Evolutionary conservation across 306 rosid genomes (phyloP), one percentile per base, ranked within the genome.

Genomic region (Medicago arabica): DNA sequence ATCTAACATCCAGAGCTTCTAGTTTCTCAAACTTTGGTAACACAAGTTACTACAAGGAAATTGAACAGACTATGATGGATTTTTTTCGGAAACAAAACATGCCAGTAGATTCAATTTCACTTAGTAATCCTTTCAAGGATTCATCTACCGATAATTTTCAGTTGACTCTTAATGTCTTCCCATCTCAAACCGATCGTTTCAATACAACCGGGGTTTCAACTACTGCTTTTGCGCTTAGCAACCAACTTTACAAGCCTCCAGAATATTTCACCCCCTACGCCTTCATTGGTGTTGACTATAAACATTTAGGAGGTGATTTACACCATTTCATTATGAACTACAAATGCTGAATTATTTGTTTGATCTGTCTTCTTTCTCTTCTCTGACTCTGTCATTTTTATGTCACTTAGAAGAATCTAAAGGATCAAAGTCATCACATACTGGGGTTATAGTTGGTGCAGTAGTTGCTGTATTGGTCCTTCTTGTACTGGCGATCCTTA

Each of bases 21-120:
- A 63, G 89, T 50, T 68, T 91, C 81, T 85, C 93, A 31, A 76
- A 67, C 75, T 80, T 75, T 69, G 61, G 36, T 7, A 49, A 77
- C 67, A 9, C 62, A 4, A 80, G 70, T 72, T 71, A 62, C 71
- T 93, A 78, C 73, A 40, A 5, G 68, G 47, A 11, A 4, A 83
- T 93, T 46, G 84, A 92, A 76, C 64, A 10, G 16, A 0, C 9
- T 4, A 81, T 92, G 61, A 2, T 49, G 63, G 0, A 7, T 1
- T 41, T 76, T 71, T 83, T 83, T 47, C 18, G 9, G 64, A 16
- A 36, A 11, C 62, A 54, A 49, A 38, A 67, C 4, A 54, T 84
- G 71, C 67, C 83, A 1, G 89, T 85, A 80, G 94, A 86, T 85
- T 89, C 93, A 18, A 85, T 89, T 74, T 72, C 90, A 80, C 76